Evolutionary conservation across 108 stramenopile species (phyloP), one percentile per base, ranked within the genome.

Genomic region (Skeletonema marinoi): DNA sequence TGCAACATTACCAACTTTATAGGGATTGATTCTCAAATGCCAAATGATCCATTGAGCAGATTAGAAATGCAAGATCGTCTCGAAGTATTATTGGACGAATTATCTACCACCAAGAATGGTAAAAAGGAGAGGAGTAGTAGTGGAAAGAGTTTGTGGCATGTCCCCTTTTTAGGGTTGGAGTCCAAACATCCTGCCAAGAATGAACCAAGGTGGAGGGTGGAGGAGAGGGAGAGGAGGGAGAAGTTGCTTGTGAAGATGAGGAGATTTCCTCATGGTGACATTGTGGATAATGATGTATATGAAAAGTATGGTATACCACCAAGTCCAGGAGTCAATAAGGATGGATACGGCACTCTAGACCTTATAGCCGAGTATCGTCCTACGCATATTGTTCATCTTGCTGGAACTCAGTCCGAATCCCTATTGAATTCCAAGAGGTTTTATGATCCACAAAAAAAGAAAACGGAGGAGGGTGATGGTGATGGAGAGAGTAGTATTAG

Each of bases 341-440:
- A 66, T 6, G 79, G 79, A 32, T 66, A 66, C 9, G 80, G 80
- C 14, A 69, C 75, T 7, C 59, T 86, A 9, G 58, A 81, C 12
- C 33, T 78, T 36, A 9, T 86, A 9, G 35, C 66, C 11, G 65
- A 77, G 13, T 84, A 83, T 74, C 67, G 83, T 59, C 90, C 93
- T 6, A 92, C 93, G 0, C 93, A 94, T 71, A 77, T 94, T 60
- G 90, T 94, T 1, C 93, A 94, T 69, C 72, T 94, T 60, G 84
- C 89, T 12, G 70, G 80, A n/a, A 72, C 80, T 14, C 76, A 80
- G 41, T 80, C 87, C 0, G 88, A 87, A 50, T 80, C 87, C 6
- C 65, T 82, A 44, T 65, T 85, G 30, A 78, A 70, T 36, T 78
- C 87, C 42, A 77, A 73, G 11, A 63, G 87, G 51, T 17, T 48